Evolutionary conservation across 805 yeast species (phyloP).

Genomic region (Allodekkera sacchari): DNA sequence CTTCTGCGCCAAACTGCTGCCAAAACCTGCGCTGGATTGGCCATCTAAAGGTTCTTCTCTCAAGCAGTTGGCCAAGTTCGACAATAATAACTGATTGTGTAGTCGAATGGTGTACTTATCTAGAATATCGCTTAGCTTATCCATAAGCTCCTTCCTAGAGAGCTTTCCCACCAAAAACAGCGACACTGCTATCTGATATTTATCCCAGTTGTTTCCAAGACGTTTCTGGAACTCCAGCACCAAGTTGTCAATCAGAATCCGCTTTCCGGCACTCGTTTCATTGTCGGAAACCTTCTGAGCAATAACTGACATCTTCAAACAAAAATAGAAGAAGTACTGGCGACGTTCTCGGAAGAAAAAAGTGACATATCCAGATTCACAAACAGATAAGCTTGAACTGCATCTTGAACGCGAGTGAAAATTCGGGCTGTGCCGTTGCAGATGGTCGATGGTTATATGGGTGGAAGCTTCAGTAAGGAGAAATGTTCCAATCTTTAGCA

Average conservation of each 20-base stretch:
- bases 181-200: constrained; percentile 72
- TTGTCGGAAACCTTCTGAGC: neutral
- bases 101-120: constrained; percentile 41
- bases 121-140: constrained; percentile 49
- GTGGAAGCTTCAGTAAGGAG: too few species aligned
- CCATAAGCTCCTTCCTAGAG: constrained; percentile 65
- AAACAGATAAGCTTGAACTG: too few species aligned
- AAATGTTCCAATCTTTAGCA: too few species aligned
- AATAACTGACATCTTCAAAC: constrained; percentile 1
- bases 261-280: constrained; percentile 4
- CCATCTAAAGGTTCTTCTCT: constrained; percentile 65
- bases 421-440: too few species aligned
- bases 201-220: constrained; percentile 79
- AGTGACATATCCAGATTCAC: too few species aligned
- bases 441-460: too few species aligned
- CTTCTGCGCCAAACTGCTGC: constrained; percentile 22
- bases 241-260: constrained; percentile 56
- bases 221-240: constrained; percentile 66
- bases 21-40: constrained; percentile 39
- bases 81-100: constrained; percentile 77
- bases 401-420: too few species aligned
- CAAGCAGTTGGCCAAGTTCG: constrained; percentile 77
- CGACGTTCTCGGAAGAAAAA: too few species aligned
- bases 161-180: constrained; percentile 71
- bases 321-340: too few species aligned